These are phyloP conservation scores for Blastobotrys persicus DNA, from an alignment of 1,139 yeast species.

Conservation along the genomic window DNA sequence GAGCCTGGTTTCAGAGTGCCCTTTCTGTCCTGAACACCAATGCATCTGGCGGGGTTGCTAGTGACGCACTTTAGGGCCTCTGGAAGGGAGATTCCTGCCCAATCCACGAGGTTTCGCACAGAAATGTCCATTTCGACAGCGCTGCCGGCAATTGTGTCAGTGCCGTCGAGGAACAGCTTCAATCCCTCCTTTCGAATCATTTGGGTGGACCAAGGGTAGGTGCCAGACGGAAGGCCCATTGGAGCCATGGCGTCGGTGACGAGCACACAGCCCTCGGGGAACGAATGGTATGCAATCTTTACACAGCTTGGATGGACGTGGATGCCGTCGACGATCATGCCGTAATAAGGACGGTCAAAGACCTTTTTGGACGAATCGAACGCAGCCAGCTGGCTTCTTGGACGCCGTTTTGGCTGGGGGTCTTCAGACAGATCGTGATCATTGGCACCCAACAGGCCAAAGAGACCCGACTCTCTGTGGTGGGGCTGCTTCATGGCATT, in stretches of 20 bases:
- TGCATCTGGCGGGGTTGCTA: conserved; percentile 53
- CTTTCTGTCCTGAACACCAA: conserved; percentile 46
- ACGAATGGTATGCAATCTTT: conserved; percentile 51
- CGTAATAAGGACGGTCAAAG: conserved; percentile 47
- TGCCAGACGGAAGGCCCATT: conserved; percentile 46
- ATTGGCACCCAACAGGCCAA: conserved; percentile 49
- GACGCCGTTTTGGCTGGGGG: conserved; percentile 19
- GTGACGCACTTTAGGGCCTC: conserved; percentile 59
- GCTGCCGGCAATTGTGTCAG: conserved; percentile 62
- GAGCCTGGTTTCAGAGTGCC: conserved; percentile 56
- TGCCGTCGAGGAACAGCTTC: conserved; percentile 50
- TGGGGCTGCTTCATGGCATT: conserved; percentile 71
- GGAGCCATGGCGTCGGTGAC: conserved; percentile 61
- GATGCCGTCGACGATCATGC: conserved; percentile 60
- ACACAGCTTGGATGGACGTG: conserved; percentile 62
- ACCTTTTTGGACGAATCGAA: conserved; percentile 11
- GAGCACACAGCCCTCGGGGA: conserved; percentile 55
- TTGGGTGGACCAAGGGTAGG: conserved; percentile 41
- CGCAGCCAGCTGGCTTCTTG: conserved; percentile 16
- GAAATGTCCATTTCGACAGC: conserved; percentile 58
- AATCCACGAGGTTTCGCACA: conserved; percentile 51
- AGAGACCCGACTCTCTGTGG: conserved; percentile 59
- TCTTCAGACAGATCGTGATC: conserved; percentile 21
- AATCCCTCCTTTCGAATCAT: conserved; percentile 51
- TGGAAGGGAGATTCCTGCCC: conserved; percentile 53